Percentiles rank a stretch among this genome's conserved stretches.
Evolutionary conservation across 768 basidiomycete species (phyloP).

Genomic region (Boletellus ananas): DNA sequence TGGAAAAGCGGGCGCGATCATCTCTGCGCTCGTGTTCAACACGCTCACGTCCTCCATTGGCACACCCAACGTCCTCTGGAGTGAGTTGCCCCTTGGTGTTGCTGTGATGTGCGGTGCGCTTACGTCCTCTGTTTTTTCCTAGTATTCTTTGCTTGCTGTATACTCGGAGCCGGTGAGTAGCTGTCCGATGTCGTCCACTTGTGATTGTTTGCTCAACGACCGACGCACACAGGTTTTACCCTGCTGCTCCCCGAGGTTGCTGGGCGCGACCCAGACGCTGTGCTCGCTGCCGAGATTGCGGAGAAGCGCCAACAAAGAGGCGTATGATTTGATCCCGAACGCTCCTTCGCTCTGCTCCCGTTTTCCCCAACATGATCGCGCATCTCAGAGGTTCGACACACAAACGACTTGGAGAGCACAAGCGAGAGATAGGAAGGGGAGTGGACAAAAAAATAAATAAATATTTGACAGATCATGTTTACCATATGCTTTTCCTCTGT

Average conservation of each 20-base stretch:
- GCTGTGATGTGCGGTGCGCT: not conserved
- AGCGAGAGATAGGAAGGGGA: too few species aligned
- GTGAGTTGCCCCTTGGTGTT: slow-evolving; percentile 37
- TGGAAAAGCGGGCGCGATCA: slow-evolving; percentile 76
- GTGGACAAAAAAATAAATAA: too few species aligned
- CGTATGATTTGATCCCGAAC: not conserved
- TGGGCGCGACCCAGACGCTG: slow-evolving; percentile 47
- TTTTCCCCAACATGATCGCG: too few species aligned
- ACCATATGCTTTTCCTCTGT: too few species aligned
- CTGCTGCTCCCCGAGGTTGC: slow-evolving; percentile 50
- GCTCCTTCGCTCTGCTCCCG: too few species aligned
- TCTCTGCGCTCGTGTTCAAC: slow-evolving; percentile 73
- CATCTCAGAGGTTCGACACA: too few species aligned
- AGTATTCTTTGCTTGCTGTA: slow-evolving; percentile 68
- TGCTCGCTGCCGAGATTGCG: slow-evolving; percentile 39
- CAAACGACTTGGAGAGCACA: too few species aligned
- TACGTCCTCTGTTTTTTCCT: not conserved
- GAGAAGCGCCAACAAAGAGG: slow-evolving; percentile 9
- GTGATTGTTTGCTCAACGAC: too few species aligned
- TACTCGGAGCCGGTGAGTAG: slow-evolving; percentile 48
- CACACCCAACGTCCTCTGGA: slow-evolving; percentile 66
- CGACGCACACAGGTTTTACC: slow-evolving; percentile 29
- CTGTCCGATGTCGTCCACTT: not conserved
- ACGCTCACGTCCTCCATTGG: slow-evolving; percentile 57
- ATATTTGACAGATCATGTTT: too few species aligned